These are phyloP conservation scores for Linnemannia hyalina DNA, from an alignment of 192 early-diverging fungal genomes.

Conservation along the genomic window DNA sequence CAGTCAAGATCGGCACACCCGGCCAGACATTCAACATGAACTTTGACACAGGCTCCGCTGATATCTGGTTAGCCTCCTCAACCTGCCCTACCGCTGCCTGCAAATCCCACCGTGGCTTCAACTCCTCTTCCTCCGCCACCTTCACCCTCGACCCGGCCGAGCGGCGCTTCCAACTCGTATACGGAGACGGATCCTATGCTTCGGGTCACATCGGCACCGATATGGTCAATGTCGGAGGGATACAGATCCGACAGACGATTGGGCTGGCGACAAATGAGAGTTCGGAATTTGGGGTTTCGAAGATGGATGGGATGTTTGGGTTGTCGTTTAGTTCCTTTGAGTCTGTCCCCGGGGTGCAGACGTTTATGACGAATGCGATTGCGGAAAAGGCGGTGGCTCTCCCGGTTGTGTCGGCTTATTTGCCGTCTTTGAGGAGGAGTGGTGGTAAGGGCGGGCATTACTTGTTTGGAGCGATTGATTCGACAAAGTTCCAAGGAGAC, in stretches of 20 bases:
- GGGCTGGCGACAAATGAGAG: slow-evolving; percentile 69
- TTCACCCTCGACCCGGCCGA: slow-evolving; percentile 65
- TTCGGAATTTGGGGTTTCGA: slow-evolving; percentile 59
- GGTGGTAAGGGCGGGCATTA: slow-evolving; percentile 58
- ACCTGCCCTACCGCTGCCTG: slow-evolving; percentile 53
- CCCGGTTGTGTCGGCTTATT: slow-evolving; percentile 71
- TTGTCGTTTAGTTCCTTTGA: slow-evolving; percentile 65
- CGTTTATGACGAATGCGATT: slow-evolving; percentile 66
- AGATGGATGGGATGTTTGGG: slow-evolving; percentile 70
- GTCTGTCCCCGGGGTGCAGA: slow-evolving; percentile 45
- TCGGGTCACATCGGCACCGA: slow-evolving; percentile 55
- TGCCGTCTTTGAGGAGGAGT: slow-evolving; percentile 56
- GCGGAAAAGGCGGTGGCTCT: slow-evolving; percentile 59
- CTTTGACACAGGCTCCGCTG: slow-evolving; percentile 72
- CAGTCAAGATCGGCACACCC: slow-evolving; percentile 68
- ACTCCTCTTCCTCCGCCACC: slow-evolving; percentile 65
- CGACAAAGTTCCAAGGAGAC: slow-evolving; percentile 54
- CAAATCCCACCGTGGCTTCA: slow-evolving; percentile 60
- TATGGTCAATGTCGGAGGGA: slow-evolving; percentile 68
- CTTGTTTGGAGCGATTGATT: slow-evolving; percentile 67
- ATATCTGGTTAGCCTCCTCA: slow-evolving; percentile 68
- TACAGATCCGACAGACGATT: slow-evolving; percentile 68
- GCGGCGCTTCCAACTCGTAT: slow-evolving; percentile 68
- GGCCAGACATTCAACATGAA: slow-evolving; percentile 69
- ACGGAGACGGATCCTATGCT: slow-evolving; percentile 69